Conservation (phyloP, 148 eudicot genomes). For the Agrostemma githago region DNA sequence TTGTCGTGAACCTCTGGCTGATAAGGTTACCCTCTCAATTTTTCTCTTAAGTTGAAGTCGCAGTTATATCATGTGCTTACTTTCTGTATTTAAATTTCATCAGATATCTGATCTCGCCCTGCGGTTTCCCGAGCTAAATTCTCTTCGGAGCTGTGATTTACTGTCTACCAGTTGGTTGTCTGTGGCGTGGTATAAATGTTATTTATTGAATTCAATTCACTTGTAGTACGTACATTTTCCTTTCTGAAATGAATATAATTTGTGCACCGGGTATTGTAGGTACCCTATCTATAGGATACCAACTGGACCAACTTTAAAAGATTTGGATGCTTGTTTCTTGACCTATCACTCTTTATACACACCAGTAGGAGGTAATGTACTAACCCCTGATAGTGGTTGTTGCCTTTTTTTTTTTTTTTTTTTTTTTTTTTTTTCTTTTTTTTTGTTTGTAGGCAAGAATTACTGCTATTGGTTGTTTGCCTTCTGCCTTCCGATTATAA, state of each 20-base stretch:
- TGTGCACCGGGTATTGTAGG: slow-evolving; percentile 38
- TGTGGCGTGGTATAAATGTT: slow-evolving; percentile 73
- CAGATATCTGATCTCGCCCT: slow-evolving; percentile 68
- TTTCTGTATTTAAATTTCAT: slow-evolving; percentile 7
- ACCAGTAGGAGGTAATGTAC: slow-evolving; percentile 50
- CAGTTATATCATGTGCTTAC: not conserved
- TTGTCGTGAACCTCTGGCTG: slow-evolving; percentile 74
- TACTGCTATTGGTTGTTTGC: not conserved
- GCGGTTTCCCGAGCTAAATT: slow-evolving; percentile 55
- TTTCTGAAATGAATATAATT: not conserved
- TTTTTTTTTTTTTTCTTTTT: not conserved
- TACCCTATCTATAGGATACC: slow-evolving; percentile 97
- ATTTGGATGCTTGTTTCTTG: slow-evolving; percentile 91
- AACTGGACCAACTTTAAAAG: slow-evolving; percentile 64
- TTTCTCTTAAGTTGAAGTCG: not conserved
- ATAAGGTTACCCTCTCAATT: slow-evolving; percentile 47
- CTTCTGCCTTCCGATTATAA: not conserved
- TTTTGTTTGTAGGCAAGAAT: not conserved
- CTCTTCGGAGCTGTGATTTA: slow-evolving; percentile 74
- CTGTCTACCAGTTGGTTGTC: slow-evolving; percentile 75
- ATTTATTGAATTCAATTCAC: not conserved
- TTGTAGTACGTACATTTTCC: not conserved
- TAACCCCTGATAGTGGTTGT: not conserved
- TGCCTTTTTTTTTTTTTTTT: not conserved
- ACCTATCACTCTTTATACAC: slow-evolving; percentile 74